Percentiles rank a stretch among this genome's conserved stretches.
Conservation (phyloP, 352 stramenopile genomes). For the Phytopythium boreale region DNA sequence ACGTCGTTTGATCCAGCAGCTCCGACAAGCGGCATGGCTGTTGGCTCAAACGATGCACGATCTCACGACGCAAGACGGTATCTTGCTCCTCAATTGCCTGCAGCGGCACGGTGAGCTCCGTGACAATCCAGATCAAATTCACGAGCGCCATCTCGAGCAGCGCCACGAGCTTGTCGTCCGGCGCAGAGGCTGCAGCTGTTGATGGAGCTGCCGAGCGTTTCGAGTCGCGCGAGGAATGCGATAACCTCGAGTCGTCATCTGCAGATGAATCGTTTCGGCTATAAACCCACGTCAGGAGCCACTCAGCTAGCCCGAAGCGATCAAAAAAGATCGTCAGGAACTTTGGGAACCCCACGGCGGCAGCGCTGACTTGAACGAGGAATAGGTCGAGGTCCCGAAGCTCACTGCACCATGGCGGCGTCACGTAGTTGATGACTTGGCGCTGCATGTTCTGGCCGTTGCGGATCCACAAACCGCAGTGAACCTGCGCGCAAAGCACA, state of each 20-base stretch:
- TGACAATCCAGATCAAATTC: conserved; percentile 85
- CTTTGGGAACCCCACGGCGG: conserved; percentile 54
- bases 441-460: conserved; percentile 84
- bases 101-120: conserved; percentile 71
- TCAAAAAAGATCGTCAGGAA: conserved; percentile 84
- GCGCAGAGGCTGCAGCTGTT: conserved; percentile 7
- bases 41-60: conserved; percentile 82
- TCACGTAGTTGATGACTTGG: conserved; percentile 80
- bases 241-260: conserved; percentile 6
- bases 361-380: conserved; percentile 61
- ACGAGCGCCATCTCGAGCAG: conserved; percentile 79
- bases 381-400: conserved; percentile 76
- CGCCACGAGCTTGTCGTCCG: conserved; percentile 59
- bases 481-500: conserved; percentile 73
- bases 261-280: conserved; percentile 30
- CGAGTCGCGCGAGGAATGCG: conserved; percentile 2
- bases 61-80: conserved; percentile 75
- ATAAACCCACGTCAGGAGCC: conserved; percentile 63
- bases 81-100: conserved; percentile 58
- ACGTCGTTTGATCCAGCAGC: conserved; percentile 76
- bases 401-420: conserved; percentile 64
- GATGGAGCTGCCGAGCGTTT: background rate
- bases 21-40: conserved; percentile 72
- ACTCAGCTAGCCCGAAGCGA: conserved; percentile 74
- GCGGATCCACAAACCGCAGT: conserved; percentile 79